Base-by-base conservation (phyloP, 208 protist species). In the Wallacemonas sp. region DNA sequence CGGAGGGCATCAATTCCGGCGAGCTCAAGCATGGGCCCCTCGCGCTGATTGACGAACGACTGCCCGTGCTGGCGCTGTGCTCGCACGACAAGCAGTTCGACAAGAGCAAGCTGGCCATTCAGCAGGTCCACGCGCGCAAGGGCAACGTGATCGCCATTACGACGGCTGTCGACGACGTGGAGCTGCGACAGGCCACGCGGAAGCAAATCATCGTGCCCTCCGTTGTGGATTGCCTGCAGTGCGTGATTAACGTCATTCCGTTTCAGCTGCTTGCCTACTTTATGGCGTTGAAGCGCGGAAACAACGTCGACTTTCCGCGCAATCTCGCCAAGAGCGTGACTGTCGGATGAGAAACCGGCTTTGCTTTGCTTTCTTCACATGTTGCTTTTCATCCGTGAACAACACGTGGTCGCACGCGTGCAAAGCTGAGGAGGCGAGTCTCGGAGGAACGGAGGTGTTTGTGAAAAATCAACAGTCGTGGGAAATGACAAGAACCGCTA, bases 1-100 rank as follows among this genome's bases (percentile, higher is more conserved):
- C 96, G 4, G 98, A 99, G 72, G 98, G 97, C 46, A 97, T 99
- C 61, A 85, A 95, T 57, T 84, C 86, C 1, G 98, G 98, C 7
- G 98, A 98, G 63, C 83, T 99, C 10, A 99, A 99, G 83, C 98
- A 99, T 67, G 98, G 98, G 10, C 97, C 98, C 12, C 88, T 99
- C 16, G 98, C 98, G 25, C 80, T 99, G 4, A 92, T 99, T 36
- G 97, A 99, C 49, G 84, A 92, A 59, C 71, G 87, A 18, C 89
- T 98, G 31, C 84, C 93, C 7, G 89, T 99, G 14, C 80, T 99
- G 49, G 81, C 97, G 18, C 81, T 99, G 31, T 95, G 85, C 74
- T 67, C 88, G 1, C 74, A 88, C 44, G 89, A 97, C 55, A 73
- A 75, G 49, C 70, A 87, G 64, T 95, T 94, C 52, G 75, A 72